Conservation (phyloP, 768 basidiomycete genomes). For the Glaciozyma antarctica region DNA sequence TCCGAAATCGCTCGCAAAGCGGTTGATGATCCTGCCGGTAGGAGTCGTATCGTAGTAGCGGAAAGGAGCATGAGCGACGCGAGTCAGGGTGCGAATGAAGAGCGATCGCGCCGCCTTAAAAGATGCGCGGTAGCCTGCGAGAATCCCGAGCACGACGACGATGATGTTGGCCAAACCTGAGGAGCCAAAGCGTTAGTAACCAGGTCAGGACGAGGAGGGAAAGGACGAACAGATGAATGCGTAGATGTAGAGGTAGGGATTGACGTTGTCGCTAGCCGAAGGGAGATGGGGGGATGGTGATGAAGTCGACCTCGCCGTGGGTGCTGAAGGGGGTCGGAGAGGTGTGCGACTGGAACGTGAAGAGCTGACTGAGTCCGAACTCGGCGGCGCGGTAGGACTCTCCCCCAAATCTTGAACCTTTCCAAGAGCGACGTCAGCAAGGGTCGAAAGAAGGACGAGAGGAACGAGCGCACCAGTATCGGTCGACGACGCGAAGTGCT, state of each 20-base stretch:
- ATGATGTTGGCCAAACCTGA: constrained; percentile 24
- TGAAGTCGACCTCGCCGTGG: not conserved
- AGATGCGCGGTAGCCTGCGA: constrained; percentile 59
- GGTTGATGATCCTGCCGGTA: constrained; percentile 44
- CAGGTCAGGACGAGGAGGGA: constrained; percentile 45
- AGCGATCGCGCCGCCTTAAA: constrained; percentile 52
- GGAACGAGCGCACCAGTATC: constrained; percentile 9
- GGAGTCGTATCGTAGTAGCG: constrained; percentile 67
- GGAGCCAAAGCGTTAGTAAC: not conserved
- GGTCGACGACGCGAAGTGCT: constrained; percentile 8
- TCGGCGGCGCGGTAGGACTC: constrained; percentile 5
- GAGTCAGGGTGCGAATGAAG: constrained; percentile 49
- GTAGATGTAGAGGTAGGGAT: constrained; percentile 59
- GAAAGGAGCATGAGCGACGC: constrained; percentile 55
- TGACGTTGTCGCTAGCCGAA: constrained; percentile 52
- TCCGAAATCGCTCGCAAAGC: constrained; percentile 42
- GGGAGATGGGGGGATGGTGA: constrained; percentile 7
- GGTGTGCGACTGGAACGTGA: constrained; percentile 1
- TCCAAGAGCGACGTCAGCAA: no score
- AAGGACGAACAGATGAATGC: constrained; percentile 49
- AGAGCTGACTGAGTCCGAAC: constrained; percentile 6
- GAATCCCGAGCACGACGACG: constrained; percentile 44
- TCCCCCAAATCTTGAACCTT: constrained; percentile 23
- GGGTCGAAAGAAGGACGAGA: no score
- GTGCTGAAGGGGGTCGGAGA: constrained; percentile 2